These are phyloP conservation scores for Aspergillus unguis DNA, from an alignment of 2,329 filamentous ascomycete species.

Conservation along the genomic window DNA sequence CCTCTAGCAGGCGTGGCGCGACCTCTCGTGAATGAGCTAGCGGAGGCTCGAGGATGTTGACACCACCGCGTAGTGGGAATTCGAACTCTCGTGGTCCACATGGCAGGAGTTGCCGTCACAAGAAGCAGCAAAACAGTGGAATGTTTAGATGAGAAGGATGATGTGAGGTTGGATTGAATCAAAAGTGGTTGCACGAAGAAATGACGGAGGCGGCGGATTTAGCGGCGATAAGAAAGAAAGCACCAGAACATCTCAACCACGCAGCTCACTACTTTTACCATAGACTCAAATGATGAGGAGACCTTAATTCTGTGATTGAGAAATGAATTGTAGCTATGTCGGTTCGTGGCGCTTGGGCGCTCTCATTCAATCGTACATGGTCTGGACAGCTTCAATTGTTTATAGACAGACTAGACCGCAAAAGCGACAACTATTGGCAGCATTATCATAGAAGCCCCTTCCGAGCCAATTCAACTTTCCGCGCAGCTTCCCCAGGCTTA, in stretches of 20 bases:
- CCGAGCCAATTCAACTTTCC: slow-evolving; percentile 50
- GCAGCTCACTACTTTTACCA: too few species aligned
- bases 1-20: slow-evolving; percentile 23
- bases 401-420: not conserved
- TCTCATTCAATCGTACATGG: not conserved
- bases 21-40: slow-evolving; percentile 26
- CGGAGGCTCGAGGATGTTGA: slow-evolving; percentile 23
- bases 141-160: not conserved
- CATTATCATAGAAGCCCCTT: slow-evolving; percentile 45
- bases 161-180: slow-evolving; percentile 6
- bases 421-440: not conserved
- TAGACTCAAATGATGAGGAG: too few species aligned
- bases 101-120: slow-evolving; percentile 8
- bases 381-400: not conserved
- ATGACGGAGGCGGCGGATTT: slow-evolving; percentile 25
- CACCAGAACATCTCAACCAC: not conserved
- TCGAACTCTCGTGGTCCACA: slow-evolving; percentile 32
- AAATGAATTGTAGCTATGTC: too few species aligned
- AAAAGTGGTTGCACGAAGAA: slow-evolving; percentile 14
- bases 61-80: slow-evolving; percentile 19
- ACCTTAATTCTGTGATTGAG: too few species aligned
- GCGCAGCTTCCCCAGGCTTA: slow-evolving; percentile 44
- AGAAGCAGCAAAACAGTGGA: not conserved
- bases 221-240: slow-evolving; percentile 29
- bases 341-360: too few species aligned